phyloP scores from a whole-genome alignment of 495 filamentous ascomycete genomes.

The Penicillium cataractarum region DNA sequence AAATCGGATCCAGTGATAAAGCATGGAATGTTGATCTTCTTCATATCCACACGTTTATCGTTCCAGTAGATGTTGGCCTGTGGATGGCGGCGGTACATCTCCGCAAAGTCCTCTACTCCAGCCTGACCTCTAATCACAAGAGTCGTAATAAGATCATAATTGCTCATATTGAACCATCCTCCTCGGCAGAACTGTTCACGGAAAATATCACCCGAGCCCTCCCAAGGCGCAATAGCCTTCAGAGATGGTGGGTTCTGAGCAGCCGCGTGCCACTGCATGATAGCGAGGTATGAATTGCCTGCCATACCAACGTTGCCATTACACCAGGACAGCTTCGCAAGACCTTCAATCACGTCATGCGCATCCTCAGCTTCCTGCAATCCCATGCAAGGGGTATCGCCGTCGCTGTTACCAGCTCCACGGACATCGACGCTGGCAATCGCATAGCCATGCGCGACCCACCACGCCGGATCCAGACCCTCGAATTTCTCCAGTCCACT shows the following conservation, averaged over 20 bases:
- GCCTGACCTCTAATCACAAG: conserved; percentile 26
- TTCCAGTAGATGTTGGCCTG: conserved; percentile 29
- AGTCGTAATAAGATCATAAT: conserved; percentile 17
- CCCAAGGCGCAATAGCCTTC: conserved; percentile 46
- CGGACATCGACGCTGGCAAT: conserved; percentile 46
- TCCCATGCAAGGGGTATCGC: conserved; percentile 38
- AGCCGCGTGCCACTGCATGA: conserved; percentile 44
- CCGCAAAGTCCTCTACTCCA: conserved; percentile 27
- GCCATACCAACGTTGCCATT: conserved; percentile 36
- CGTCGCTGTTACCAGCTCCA: conserved; percentile 40
- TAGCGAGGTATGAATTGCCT: conserved; percentile 32
- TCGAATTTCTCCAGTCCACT: conserved; percentile 44
- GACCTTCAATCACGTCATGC: conserved; percentile 23
- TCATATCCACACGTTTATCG: conserved; percentile 24
- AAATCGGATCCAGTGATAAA: conserved; percentile 31
- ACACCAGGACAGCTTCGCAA: conserved; percentile 28
- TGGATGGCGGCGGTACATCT: conserved; percentile 22
- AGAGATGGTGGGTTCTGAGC: conserved; percentile 40
- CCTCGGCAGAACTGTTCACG: conserved; percentile 36
- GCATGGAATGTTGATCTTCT: conserved; percentile 25
- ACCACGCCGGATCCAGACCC: conserved; percentile 47
- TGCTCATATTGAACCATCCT: conserved; percentile 49
- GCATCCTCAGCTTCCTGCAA: conserved; percentile 41
- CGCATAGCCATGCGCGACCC: conserved; percentile 42
- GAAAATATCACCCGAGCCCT: conserved; percentile 43